A percentile compares a stretch with the other conserved stretches of the same genome.
These are phyloP conservation scores for Aspergillus olivimuriae DNA, from an alignment of 495 filamentous ascomycete genomes.

Conservation along the genomic window DNA sequence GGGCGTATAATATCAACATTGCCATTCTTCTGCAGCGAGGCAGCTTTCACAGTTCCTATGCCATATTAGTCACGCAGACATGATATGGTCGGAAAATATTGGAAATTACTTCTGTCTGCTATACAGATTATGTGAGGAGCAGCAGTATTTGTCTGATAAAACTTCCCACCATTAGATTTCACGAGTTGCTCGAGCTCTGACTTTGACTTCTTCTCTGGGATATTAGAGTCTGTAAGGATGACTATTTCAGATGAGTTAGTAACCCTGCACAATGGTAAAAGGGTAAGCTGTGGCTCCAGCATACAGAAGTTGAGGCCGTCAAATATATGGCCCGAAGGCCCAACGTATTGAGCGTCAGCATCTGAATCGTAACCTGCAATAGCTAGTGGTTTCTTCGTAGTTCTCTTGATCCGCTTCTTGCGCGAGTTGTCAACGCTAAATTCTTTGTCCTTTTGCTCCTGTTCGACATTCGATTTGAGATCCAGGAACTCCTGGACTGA, in stretches of 20 bases:
- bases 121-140: constrained; percentile 59
- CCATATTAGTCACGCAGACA: not conserved
- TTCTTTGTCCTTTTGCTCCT: constrained; percentile 65
- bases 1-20: constrained; percentile 67
- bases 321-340: constrained; percentile 57
- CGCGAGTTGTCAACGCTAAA: constrained; percentile 77
- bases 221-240: constrained; percentile 54
- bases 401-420: constrained; percentile 54
- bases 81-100: no score
- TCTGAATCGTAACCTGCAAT: constrained; percentile 64
- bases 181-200: constrained; percentile 76
- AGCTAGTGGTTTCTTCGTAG: constrained; percentile 58
- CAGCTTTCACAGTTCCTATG: constrained; percentile 72
- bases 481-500: constrained; percentile 70
- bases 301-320: constrained; percentile 72
- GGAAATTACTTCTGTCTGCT: constrained; percentile 61
- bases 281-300: constrained; percentile 19
- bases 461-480: constrained; percentile 64
- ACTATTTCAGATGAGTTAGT: constrained; percentile 27
- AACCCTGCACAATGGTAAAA: not conserved
- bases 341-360: constrained; percentile 45
- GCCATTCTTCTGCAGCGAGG: constrained; percentile 66
- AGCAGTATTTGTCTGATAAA: constrained; percentile 66
- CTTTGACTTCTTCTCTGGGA: constrained; percentile 64
- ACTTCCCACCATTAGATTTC: constrained; percentile 79